Percentiles rank a stretch among this genome's conserved stretches.
phyloP scores from a whole-genome alignment of 2,329 filamentous ascomycete genomes.

The Zasmidium citrigriseum region DNA sequence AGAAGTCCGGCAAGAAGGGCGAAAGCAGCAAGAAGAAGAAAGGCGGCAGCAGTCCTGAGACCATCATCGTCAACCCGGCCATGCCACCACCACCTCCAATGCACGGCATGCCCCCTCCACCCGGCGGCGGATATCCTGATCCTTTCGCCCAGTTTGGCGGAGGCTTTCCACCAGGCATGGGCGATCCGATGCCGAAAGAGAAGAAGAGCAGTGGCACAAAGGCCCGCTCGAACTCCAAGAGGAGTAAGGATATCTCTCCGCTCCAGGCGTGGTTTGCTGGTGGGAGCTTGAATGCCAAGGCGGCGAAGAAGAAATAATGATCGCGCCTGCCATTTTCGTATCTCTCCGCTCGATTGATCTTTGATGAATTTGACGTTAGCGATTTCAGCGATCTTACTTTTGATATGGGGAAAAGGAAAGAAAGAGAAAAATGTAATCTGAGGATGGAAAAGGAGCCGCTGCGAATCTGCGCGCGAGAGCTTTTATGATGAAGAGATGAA shows the following conservation, averaged over 20 bases:
- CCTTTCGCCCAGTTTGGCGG: slow-evolving; percentile 16
- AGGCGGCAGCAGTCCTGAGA: slow-evolving; percentile 16
- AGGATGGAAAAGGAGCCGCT: neutral
- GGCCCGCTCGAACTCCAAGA: slow-evolving; percentile 21
- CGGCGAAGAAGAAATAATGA: slow-evolving; percentile 15
- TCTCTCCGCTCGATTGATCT: neutral
- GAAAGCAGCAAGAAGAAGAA: slow-evolving; percentile 17
- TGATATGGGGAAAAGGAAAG: neutral
- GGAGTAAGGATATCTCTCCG: slow-evolving; percentile 27
- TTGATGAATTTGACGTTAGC: neutral
- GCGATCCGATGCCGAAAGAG: neutral
- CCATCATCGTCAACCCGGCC: slow-evolving; percentile 13
- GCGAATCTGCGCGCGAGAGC: neutral
- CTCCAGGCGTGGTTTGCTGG: slow-evolving; percentile 33
- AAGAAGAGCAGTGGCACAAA: slow-evolving; percentile 9
- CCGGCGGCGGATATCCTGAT: slow-evolving; percentile 15
- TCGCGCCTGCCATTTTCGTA: too few relatives aligned
- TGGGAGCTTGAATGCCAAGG: slow-evolving; percentile 19
- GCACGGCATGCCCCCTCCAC: slow-evolving; percentile 18
- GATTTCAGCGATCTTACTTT: neutral
- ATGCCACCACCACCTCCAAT: neutral
- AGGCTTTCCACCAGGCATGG: slow-evolving; percentile 14
- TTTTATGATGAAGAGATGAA: neutral
- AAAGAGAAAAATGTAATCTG: neutral
- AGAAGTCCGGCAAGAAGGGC: slow-evolving; percentile 17